These are phyloP conservation scores for Hypoxylon sp. DNA, from an alignment of 2,329 filamentous ascomycete genomes.

Conservation along the genomic window DNA sequence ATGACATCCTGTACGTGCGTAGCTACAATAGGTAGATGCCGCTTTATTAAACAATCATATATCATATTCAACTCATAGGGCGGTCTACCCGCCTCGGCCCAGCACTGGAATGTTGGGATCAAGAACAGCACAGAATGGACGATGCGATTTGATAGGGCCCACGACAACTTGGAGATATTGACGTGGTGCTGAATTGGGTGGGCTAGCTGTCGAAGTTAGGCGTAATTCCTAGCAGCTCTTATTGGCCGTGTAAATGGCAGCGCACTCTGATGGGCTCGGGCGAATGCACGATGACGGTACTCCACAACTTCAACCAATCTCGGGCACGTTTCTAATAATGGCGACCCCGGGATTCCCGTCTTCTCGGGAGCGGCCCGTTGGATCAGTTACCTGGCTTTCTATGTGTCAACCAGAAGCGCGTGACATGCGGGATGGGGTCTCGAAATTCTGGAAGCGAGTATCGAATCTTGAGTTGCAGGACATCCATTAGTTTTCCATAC, in stretches of 20 bases:
- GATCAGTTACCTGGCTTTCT: constrained; percentile 13
- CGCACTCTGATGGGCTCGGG: constrained; percentile 20
- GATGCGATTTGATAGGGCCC: constrained; percentile 25
- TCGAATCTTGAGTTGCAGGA: constrained; percentile 17
- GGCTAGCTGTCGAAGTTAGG: constrained; percentile 24
- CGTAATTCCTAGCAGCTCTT: constrained; percentile 4
- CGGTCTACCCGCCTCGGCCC: constrained; percentile 17
- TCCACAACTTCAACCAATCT: constrained; percentile 17
- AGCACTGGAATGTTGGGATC: constrained; percentile 19
- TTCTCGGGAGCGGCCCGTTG: constrained; percentile 22
- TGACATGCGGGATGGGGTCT: constrained; percentile 6
- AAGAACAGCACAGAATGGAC: constrained; percentile 28
- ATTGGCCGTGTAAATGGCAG: constrained; percentile 21
- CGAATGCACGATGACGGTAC: constrained; percentile 28
- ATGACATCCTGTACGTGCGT: constrained; percentile 11
- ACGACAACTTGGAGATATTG: constrained; percentile 26
- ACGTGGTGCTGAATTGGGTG: constrained; percentile 32
- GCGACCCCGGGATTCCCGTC: constrained; percentile 15
- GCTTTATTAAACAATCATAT: constrained; percentile 23
- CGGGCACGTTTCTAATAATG: constrained; percentile 1
- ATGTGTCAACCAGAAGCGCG: constrained; percentile 9
- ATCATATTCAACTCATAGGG: constrained; percentile 19
- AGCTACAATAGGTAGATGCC: constrained; percentile 13
- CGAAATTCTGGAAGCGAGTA: constrained; percentile 6
- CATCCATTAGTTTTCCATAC: constrained; percentile 13